A percentile compares a stretch with the other conserved stretches of the same genome.
Conservation (phyloP, 108 stramenopile genomes). For the Cyclotella sp. region DNA sequence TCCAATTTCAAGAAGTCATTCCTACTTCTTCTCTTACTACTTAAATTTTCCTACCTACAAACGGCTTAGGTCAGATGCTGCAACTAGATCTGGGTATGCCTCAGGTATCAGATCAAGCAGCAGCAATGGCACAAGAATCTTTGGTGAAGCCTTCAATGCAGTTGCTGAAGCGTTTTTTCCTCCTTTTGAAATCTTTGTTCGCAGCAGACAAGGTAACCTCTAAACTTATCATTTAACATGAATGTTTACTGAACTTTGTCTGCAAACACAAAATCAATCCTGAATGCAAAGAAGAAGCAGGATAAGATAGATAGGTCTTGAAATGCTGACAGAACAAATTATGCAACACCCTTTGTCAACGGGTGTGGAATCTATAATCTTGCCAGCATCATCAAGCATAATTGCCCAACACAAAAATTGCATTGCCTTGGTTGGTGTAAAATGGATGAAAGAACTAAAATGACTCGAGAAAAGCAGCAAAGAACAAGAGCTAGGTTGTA, state of each 20-base stretch:
- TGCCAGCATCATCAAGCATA: neutral
- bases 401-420: constrained; percentile 56
- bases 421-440: constrained; percentile 61
- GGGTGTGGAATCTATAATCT: too few species aligned
- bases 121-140: too few species aligned
- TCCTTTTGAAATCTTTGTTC: constrained; percentile 73
- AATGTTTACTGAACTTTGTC: constrained; percentile 41
- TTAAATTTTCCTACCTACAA: too few species aligned
- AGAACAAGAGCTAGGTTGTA: too few species aligned
- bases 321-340: constrained; percentile 58
- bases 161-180: constrained; percentile 61
- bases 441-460: too few species aligned
- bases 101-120: neutral
- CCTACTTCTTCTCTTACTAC: too few species aligned
- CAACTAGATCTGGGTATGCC: constrained; percentile 50
- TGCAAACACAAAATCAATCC: constrained; percentile 51
- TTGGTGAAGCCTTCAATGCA: constrained; percentile 23
- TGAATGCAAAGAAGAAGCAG: constrained; percentile 42
- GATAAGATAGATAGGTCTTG: constrained; percentile 72
- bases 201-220: constrained; percentile 64
- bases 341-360: constrained; percentile 29
- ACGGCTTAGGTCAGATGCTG: too few species aligned
- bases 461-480: constrained; percentile 60
- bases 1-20: too few species aligned
- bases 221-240: constrained; percentile 45